These are phyloP conservation scores for Halophytophthora batemanensis DNA, from an alignment of 352 stramenopile species.

Conservation along the genomic window DNA sequence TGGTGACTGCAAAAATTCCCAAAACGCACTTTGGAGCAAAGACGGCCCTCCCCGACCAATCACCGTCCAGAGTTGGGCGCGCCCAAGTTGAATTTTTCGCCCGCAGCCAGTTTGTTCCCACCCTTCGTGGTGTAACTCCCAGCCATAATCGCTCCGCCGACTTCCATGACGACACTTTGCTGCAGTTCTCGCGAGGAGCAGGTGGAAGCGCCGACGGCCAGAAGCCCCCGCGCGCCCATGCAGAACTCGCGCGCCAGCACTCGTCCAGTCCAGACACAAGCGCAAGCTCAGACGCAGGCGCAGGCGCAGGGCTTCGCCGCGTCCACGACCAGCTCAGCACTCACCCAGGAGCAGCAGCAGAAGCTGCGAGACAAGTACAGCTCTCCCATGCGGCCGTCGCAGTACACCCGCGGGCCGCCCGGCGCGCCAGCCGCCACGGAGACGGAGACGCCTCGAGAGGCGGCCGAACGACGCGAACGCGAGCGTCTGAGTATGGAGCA, in stretches of 20 bases:
- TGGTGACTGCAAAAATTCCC: no score
- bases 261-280: background rate
- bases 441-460: constrained; percentile 15
- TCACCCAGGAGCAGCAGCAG: constrained; percentile 18
- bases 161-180: constrained; percentile 1
- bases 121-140: no score
- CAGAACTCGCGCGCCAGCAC: constrained; percentile 11
- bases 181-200: constrained; percentile 3
- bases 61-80: no score
- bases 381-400: constrained; percentile 36
- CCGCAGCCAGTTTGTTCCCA: no score
- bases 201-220: constrained; percentile 2
- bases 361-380: constrained; percentile 28
- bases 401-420: constrained; percentile 23
- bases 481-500: constrained; percentile 48
- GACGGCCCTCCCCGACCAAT: no score
- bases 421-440: background rate
- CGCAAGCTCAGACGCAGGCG: no score
- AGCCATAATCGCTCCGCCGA: no score
- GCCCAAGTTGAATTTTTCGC: no score
- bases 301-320: background rate
- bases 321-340: background rate
- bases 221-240: constrained; percentile 2
- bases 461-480: constrained; percentile 14
- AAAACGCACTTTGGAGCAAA: no score